Evolutionary conservation across 495 filamentous ascomycete genomes (phyloP).

Genomic region (Aspergillus mulundensis): DNA sequence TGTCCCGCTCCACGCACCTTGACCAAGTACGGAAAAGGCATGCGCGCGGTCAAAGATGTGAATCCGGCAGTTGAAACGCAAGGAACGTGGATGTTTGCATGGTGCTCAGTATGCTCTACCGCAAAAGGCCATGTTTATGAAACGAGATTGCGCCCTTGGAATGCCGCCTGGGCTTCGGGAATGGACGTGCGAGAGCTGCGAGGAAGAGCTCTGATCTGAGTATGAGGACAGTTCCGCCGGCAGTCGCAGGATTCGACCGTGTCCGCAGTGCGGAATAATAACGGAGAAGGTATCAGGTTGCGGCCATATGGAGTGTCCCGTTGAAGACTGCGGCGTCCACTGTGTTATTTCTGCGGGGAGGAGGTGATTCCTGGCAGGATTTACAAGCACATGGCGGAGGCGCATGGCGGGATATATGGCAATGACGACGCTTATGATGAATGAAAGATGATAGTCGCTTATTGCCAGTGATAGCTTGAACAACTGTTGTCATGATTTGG

Average conservation of each 20-base stretch:
- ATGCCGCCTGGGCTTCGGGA: conserved; percentile 20
- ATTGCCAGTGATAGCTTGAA: no score
- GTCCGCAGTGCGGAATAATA: conserved; percentile 28
- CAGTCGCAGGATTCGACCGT: conserved; percentile 17
- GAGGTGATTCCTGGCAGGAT: conserved; percentile 11
- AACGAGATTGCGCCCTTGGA: conserved; percentile 31
- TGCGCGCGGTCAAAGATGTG: conserved; percentile 21
- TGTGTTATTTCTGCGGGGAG: conserved; percentile 36
- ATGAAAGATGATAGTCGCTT: no score
- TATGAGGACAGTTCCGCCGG: neutral
- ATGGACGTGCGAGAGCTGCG: conserved; percentile 29
- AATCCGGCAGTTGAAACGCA: conserved; percentile 24
- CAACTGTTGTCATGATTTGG: no score
- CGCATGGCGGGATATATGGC: conserved; percentile 19
- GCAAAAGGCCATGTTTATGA: conserved; percentile 33
- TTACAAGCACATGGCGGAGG: conserved; percentile 29
- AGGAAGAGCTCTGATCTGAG: neutral
- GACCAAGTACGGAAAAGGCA: conserved; percentile 19
- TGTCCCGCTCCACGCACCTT: conserved; percentile 27
- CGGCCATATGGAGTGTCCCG: conserved; percentile 32
- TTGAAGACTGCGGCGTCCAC: conserved; percentile 20
- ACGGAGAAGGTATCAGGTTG: conserved; percentile 33
- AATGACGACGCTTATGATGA: no score
- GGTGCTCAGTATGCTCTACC: conserved; percentile 31
- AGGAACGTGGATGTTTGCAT: conserved; percentile 38